A percentile compares a stretch with the other conserved stretches of the same genome.
Conservation (phyloP, 768 basidiomycete genomes). For the Leucogyrophana mollusca region DNA sequence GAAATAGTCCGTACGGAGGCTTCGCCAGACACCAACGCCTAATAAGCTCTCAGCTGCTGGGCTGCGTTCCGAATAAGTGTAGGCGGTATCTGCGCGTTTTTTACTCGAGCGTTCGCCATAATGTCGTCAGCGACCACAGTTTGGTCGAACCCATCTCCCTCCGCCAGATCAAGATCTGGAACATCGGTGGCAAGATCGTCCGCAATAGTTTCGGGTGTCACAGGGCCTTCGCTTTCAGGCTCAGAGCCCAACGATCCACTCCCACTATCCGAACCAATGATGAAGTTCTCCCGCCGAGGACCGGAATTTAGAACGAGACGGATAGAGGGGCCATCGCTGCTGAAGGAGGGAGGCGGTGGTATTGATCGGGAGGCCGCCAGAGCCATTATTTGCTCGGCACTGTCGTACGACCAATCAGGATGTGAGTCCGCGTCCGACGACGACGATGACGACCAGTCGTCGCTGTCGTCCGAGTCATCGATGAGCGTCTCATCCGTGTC, state of each 20-base stretch:
- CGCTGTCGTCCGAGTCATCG: neutral
- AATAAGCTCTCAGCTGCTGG: too few relatives aligned
- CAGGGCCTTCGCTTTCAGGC: conserved; percentile 40
- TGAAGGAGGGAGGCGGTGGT: neutral
- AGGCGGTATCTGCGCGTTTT: too few relatives aligned
- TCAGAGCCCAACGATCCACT: conserved; percentile 2
- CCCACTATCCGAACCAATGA: neutral
- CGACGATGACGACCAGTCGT: neutral
- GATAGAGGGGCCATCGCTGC: neutral
- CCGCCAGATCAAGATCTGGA: conserved; percentile 35
- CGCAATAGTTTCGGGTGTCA: conserved; percentile 46
- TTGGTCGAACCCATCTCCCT: conserved; percentile 17
- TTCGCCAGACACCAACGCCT: too few relatives aligned
- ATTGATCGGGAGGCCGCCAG: neutral
- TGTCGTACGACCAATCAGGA: conserved; percentile 1
- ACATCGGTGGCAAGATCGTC: conserved; percentile 41
- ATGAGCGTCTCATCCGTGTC: neutral
- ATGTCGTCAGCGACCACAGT: neutral
- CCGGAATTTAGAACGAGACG: neutral
- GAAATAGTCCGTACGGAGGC: too few relatives aligned
- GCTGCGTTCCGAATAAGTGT: too few relatives aligned
- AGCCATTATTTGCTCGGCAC: neutral
- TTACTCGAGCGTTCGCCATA: too few relatives aligned
- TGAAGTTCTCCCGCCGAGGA: neutral
- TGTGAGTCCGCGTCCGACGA: neutral